These are phyloP conservation scores for Abortiporus biennis DNA, from an alignment of 1,284 basidiomycete species.

Conservation along the genomic window DNA sequence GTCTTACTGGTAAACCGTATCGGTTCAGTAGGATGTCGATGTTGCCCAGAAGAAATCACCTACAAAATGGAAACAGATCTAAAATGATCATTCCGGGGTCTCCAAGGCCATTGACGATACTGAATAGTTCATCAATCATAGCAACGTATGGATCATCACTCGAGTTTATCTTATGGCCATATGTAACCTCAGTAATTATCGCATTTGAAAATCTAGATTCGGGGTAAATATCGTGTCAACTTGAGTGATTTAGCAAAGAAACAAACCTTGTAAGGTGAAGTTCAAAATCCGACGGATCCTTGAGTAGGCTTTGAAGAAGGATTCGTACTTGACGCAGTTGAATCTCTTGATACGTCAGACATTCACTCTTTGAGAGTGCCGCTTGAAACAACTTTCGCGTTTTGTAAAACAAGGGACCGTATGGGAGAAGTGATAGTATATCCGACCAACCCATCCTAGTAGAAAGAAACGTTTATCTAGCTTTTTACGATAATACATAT, in stretches of 20 bases:
- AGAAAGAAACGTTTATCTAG: not conserved
- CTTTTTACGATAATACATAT: not conserved
- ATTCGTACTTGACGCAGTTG: not conserved
- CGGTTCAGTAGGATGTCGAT: not conserved
- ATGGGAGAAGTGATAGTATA: not conserved
- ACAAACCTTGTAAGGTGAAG: not conserved
- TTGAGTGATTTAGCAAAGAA: slow-evolving; percentile 3
- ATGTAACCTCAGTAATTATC: not conserved
- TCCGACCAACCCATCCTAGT: not conserved
- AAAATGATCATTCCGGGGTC: not conserved
- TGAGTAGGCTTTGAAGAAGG: not conserved
- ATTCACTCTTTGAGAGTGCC: not conserved
- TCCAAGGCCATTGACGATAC: not conserved
- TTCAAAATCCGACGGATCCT: not conserved
- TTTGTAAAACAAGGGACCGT: not conserved
- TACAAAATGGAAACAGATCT: not conserved
- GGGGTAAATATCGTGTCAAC: not conserved
- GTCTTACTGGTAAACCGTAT: slow-evolving; percentile 13
- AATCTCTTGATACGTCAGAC: not conserved
- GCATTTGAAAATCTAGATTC: not conserved
- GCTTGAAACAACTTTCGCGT: not conserved
- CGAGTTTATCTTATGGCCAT: not conserved
- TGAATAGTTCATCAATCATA: not conserved
- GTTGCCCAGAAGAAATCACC: not conserved
- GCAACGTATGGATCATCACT: not conserved